These are phyloP conservation scores for Leccinellum rugosiceps DNA, from an alignment of 768 basidiomycete species.

Conservation along the genomic window DNA sequence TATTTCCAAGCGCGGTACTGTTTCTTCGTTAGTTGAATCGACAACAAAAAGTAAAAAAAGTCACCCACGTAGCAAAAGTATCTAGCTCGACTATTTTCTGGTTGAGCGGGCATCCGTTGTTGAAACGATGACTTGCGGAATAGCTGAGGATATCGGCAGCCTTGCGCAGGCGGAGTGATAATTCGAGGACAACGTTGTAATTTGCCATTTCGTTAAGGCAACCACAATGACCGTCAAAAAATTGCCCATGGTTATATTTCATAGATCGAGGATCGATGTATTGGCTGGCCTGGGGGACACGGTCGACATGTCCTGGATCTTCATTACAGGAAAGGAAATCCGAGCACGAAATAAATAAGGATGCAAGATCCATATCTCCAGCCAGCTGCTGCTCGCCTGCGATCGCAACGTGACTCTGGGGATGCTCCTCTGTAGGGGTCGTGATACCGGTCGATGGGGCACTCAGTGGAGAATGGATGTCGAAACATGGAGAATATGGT, in stretches of 20 bases:
- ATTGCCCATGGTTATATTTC: constrained; percentile 13
- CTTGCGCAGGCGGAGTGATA: constrained; percentile 61
- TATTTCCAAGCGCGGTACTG: constrained; percentile 43
- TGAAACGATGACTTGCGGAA: constrained; percentile 38
- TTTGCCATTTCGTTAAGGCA: constrained; percentile 53
- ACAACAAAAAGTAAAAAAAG: not conserved
- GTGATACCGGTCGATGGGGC: constrained; percentile 33
- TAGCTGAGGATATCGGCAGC: constrained; percentile 55
- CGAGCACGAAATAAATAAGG: constrained; percentile 39
- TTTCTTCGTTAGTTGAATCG: constrained; percentile 7
- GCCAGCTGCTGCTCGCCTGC: constrained; percentile 24
- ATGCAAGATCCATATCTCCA: constrained; percentile 41
- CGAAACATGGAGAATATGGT: constrained; percentile 18
- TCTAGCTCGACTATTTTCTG: constrained; percentile 52
- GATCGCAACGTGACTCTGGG: constrained; percentile 30
- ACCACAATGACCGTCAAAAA: constrained; percentile 45
- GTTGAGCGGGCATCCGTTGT: constrained; percentile 34
- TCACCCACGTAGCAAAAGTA: constrained; percentile 48
- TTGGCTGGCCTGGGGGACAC: not conserved
- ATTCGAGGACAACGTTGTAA: constrained; percentile 59
- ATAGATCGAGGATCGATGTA: constrained; percentile 5
- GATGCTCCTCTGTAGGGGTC: constrained; percentile 47
- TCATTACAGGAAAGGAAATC: constrained; percentile 18
- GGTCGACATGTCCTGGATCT: constrained; percentile 8
- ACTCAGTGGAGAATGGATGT: constrained; percentile 23